Base-by-base conservation (phyloP, 75 land plant genomes). In the Azolla pinnata region DNA sequence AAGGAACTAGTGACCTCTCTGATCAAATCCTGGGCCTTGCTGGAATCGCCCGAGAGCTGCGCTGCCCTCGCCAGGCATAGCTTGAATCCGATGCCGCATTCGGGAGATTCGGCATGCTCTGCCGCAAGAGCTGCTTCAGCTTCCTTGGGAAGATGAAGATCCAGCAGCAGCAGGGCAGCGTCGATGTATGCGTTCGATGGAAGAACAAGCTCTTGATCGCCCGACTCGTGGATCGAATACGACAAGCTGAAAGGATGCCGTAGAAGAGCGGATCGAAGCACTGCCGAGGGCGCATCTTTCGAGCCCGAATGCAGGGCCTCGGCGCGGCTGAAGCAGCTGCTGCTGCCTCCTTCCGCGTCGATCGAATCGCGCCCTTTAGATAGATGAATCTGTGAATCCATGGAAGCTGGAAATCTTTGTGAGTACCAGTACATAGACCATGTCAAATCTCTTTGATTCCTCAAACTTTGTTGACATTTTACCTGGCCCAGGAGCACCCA, bases 401-500 rank as follows among this genome's bases (percentile, higher is more conserved):
- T n/a, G n/a, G 49, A 46, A 18, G 42, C 42, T 14, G 12, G 14
- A 38, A 38, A 14, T 14, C 7, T 38, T 38, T 7, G 42, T 8
- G 7, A 14, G 14, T 7, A 14, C 42, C 7, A 38, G 42, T 38
- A 38, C 7, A 38, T 38, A 38, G 7, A 8, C 42, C 42, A 38
- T 14, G 14, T 38, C 14, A 38, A 38, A 38, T 38, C 42, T 8
- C 12, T 8, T 38, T 14, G 14, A 38, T 7, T 38, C 10, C 42
- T 38, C 42, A 38, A 38, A 14, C 42, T 14, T 38, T 38, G 42
- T 38, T 38, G 21, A 27, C 9, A 3, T 7, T 52, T 10, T 32
- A 73, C 75, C 33, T 60, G 68, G 29, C 69, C 61, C 0, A 73
- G 58, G 31, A 73, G 60, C 19, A 57, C 62, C 75, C 75, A 73